Evolutionary conservation across 129 eudicot genomes (phyloP), one percentile per base, ranked within the genome.

Genomic region (Tanacetum coccineum): DNA sequence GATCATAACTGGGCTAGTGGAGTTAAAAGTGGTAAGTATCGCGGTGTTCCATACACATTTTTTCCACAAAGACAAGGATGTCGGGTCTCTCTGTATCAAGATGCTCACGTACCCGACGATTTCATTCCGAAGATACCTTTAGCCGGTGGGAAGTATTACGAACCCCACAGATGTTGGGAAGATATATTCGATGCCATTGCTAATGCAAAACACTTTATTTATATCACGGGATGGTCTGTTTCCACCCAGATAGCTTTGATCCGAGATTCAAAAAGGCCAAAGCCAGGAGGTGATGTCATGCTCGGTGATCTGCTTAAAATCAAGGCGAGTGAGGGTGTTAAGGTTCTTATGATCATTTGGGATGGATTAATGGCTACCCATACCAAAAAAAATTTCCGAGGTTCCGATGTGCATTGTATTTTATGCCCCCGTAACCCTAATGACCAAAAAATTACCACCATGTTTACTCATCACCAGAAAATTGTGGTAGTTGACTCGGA

Each of bases 401-500:
- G 75, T 55, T 62, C 81, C 0, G 83, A 88, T 2, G 96, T 88
- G 14, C 79, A 84, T 63, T 88, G 96, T 42, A 81, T 88, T 44
- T 70, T 88, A 20, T 88, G 95, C 76, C 95, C 95, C 44, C 84
- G 95, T 1, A 77, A 87, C 64, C 90, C 95, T 0, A 86, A 87
- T 75, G 83, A 83, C 73, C 73, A 84, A 28, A 87, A 85, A 42
- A 62, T 87, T 45, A 79, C 90, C 20, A 82, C 91, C 22, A 87
- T 87, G 95, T 87, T 87, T 56, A 87, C 95, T 50, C 91, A 87
- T 70, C 95, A 87, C 58, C 95, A 87, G 70, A 87, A 87, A 68
- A 80, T 82, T 40, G 83, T 87, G 21, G 86, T 82, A 59, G 88
- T 84, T 62, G 95, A 87, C 40, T 57, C 81, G 53, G 84, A 61